A percentile compares a stretch with the other conserved stretches of the same genome.
Conservation (phyloP, 1,139 yeast species). For the Schizosaccharomyces versatilis region DNA sequence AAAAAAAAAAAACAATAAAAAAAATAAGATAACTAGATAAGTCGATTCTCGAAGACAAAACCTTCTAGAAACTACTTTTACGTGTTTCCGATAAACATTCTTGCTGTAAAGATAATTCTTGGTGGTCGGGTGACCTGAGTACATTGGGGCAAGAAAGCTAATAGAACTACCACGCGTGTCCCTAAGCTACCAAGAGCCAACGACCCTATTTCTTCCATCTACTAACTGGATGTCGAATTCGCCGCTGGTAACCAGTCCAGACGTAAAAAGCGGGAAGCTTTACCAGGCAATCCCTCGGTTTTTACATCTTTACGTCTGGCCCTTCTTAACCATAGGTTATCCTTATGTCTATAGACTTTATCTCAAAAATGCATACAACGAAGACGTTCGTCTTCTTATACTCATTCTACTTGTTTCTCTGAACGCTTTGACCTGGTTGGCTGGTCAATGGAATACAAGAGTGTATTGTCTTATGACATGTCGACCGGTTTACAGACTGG, state of each 20-base stretch:
- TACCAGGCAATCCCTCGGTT: conserved; percentile 44
- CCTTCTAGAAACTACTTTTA: no score
- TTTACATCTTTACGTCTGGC: conserved; percentile 63
- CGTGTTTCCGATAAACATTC: no score
- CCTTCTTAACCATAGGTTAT: conserved; percentile 48
- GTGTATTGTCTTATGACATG: conserved; percentile 56
- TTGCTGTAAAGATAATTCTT: no score
- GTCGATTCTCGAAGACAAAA: no score
- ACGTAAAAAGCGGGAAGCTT: conserved; percentile 19
- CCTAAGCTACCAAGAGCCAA: neutral
- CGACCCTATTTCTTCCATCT: neutral
- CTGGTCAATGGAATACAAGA: conserved; percentile 87
- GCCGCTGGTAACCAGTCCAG: conserved; percentile 1
- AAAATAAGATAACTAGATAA: no score
- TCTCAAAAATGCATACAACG: conserved; percentile 37
- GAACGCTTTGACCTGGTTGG: conserved; percentile 58
- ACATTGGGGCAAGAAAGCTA: no score
- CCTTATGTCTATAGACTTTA: conserved; percentile 55
- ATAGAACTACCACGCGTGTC: no score
- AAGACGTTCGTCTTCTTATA: conserved; percentile 67
- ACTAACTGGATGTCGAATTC: neutral
- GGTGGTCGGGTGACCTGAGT: no score
- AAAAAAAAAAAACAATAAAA: no score
- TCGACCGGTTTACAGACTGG: conserved; percentile 17
- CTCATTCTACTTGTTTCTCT: conserved; percentile 49